phyloP scores from a whole-genome alignment of 495 filamentous ascomycete genomes.

The Lophiotrema nucula region DNA sequence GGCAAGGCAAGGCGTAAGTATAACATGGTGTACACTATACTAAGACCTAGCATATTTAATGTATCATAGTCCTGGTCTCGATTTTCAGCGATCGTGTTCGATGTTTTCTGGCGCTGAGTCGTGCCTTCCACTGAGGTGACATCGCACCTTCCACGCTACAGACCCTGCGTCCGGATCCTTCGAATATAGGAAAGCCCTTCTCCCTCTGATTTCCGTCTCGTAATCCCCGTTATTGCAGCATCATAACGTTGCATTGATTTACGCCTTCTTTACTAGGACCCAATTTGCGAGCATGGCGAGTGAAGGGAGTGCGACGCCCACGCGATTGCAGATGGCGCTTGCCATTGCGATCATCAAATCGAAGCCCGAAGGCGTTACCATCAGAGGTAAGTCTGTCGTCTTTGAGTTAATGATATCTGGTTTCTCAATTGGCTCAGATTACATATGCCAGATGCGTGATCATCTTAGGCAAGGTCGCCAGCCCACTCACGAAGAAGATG shows the following conservation, averaged over 20 bases:
- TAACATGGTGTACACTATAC: neutral
- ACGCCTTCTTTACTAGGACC: no score
- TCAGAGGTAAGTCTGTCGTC: slow-evolving; percentile 13
- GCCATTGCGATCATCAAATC: slow-evolving; percentile 25
- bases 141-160: no score
- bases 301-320: slow-evolving; percentile 41
- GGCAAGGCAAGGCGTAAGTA: neutral
- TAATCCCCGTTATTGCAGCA: no score
- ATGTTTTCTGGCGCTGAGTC: no score
- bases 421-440: slow-evolving; percentile 12
- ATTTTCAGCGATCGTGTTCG: neutral
- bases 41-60: neutral
- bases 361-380: slow-evolving; percentile 23
- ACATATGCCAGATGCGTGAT: slow-evolving; percentile 15
- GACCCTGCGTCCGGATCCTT: no score
- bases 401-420: neutral
- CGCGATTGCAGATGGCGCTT: slow-evolving; percentile 26
- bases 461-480: slow-evolving; percentile 14
- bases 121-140: no score
- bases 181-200: no score
- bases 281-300: no score
- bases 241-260: no score
- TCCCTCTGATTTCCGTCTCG: no score
- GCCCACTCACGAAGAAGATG: neutral
- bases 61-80: neutral